Evolutionary conservation across 176 grass and related monocot genomes (phyloP), one percentile per base, ranked within the genome.

Genomic region (Zea luxurians): DNA sequence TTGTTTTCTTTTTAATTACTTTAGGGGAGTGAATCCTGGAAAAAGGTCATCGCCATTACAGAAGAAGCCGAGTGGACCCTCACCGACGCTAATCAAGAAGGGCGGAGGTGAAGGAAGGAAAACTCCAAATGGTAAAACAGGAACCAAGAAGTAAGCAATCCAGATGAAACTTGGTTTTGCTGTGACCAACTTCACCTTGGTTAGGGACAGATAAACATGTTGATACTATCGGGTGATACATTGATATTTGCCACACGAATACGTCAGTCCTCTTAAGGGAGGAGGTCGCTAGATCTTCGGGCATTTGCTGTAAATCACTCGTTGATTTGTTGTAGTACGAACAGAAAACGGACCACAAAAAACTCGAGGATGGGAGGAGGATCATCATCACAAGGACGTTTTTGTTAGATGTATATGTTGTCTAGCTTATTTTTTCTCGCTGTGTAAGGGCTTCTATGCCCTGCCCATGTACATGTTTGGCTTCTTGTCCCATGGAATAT

Each of bases 111-210:
- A 83, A 7, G 86, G 41, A 50, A 89, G 57, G 74, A 86, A 75
- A 71, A 73, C 57, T 74, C 78, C 47, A 1, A 93, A 72, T 64
- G 87, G 74, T 7, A 93, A 85, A 78, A 18, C 63, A 36, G 78
- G 63, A 42, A 36, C 64, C 36, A 74, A 78, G 68, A 90, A 90
- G 74, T 87, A 72, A 65, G 41, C 68, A 9, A 69, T 37, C 13
- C 79, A 38, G 74, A 38, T 54, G 64, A 60, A 46, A 66, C 12
- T 70, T 43, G 70, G 68, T 71, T 75, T 79, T 58, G 49, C 41
- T 46, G 36, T 6, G 49, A 61, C 15, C 72, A 68, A 34, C 42
- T 59, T 73, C 17, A 21, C 16, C 36, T 42, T 11, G 16, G 45
- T 4, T 10, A 46, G 53, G 65, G 64, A 49, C 73, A 78, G 80